A percentile compares a stretch with the other conserved stretches of the same genome.
Evolutionary conservation across 208 protist genomes (phyloP).

Genomic region (Acanthamoeba rhysodes): DNA sequence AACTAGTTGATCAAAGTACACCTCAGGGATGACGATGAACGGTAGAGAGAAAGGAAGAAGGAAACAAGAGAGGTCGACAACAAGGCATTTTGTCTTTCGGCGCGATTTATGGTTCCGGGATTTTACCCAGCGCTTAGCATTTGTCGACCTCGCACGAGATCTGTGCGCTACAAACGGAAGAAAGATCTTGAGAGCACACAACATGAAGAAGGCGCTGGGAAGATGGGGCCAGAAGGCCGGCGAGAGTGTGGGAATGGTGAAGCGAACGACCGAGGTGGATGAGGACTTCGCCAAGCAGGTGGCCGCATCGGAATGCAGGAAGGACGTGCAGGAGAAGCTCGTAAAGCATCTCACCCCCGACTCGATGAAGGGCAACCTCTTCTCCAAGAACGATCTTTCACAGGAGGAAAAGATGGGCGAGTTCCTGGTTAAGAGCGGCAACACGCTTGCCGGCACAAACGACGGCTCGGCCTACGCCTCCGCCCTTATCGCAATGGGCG

Average conservation of each 20-base stretch:
- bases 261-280: slow-evolving; percentile 31
- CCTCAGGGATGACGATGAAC: slow-evolving; percentile 63
- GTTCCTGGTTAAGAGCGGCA: slow-evolving; percentile 36
- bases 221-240: slow-evolving; percentile 48
- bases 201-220: slow-evolving; percentile 43
- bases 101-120: not conserved
- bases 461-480: slow-evolving; percentile 31
- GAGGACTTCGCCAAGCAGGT: slow-evolving; percentile 9
- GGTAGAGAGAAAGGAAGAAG: slow-evolving; percentile 61
- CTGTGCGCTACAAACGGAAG: not conserved
- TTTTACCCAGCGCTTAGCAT: not conserved
- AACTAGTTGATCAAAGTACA: slow-evolving; percentile 38
- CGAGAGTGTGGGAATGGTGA: slow-evolving; percentile 51
- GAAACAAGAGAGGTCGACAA: slow-evolving; percentile 25
- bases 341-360: slow-evolving; percentile 21
- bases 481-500: slow-evolving; percentile 7
- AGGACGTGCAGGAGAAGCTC: slow-evolving; percentile 52
- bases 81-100: not conserved
- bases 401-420: slow-evolving; percentile 70
- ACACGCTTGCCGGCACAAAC: slow-evolving; percentile 3
- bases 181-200: not conserved
- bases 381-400: not conserved
- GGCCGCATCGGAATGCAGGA: not conserved
- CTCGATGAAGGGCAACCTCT: slow-evolving; percentile 34
- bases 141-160: not conserved